Evolutionary conservation across 2,329 filamentous ascomycete species (phyloP), one percentile per base, ranked within the genome.

Genomic region (Aspergillus brasiliensis): DNA sequence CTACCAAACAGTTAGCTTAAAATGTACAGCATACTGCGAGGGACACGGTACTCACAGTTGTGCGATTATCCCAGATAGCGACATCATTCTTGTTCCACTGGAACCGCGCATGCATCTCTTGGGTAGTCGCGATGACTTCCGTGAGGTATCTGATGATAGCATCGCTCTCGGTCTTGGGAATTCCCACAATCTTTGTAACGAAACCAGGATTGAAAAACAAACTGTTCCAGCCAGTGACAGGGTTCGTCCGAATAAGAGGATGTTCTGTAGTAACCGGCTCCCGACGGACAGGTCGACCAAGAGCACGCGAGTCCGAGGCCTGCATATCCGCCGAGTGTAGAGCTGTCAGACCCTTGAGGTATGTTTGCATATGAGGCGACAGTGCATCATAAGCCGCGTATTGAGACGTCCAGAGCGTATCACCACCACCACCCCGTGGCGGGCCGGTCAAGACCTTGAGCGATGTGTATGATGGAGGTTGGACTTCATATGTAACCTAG

Each of bases 91-190:
- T 82, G 46, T 82, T 80, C 87, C 88, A 89, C 64, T 84, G 81
- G 68, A 88, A 86, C 17, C 89, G 82, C 5, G 85, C 88, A 67
- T 91, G 88, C 60, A 89, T 80, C 72, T 92, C 90, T 44, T 89
- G 88, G 6, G 81, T 85, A 1, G 83, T 83, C 2, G 81, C 74
- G 6, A 86, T 79, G 23, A 86, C 75, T 66, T 85, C 82, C 34
- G 83, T 84, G 34, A 87, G 75, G 49, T 81, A 79, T 2, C 71
- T 68, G 61, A 86, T 78, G 62, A 85, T 83, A 44, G 78, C 73
- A 63, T 85, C 82, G 34, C 77, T 81, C 71, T 86, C 84, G 0
- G 78, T 80, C 64, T 85, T 84, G 2, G 84, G 84, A 2, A 86
- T 77, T 2, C 84, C 84, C n/a, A 84, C 79, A 51, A 86, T 86